These are phyloP conservation scores for Salix caprea DNA, from an alignment of 345 rosid species.

Conservation along the genomic window DNA sequence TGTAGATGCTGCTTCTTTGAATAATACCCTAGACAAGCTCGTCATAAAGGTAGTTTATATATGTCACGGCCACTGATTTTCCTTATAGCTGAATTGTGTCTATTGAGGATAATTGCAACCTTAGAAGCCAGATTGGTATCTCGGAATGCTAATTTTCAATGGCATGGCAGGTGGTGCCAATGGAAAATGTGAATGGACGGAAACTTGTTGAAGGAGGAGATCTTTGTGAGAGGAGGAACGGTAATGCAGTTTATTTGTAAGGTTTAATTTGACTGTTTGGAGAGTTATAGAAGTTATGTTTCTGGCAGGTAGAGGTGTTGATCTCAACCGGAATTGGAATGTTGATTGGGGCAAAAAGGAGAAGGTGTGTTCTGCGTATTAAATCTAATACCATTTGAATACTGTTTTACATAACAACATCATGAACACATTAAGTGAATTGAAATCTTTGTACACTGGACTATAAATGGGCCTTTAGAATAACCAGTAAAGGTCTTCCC, in stretches of 20 bases:
- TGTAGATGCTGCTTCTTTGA: constrained; percentile 32
- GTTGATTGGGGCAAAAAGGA: constrained; percentile 99
- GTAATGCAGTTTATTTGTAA: constrained; percentile 29
- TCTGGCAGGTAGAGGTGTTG: constrained; percentile 89
- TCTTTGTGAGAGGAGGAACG: constrained; percentile 94
- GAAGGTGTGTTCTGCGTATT: constrained; percentile 45
- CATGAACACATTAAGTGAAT: not conserved
- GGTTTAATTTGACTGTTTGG: constrained; percentile 11
- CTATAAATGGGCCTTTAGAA: not conserved
- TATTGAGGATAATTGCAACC: not conserved
- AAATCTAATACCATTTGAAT: not conserved
- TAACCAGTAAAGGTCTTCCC: not conserved
- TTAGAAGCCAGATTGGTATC: not conserved
- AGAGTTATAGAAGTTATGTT: constrained; percentile 6
- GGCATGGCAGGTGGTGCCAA: constrained; percentile 67
- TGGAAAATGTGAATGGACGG: constrained; percentile 93
- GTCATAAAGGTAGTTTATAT: constrained; percentile 57
- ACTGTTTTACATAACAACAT: constrained; percentile 3
- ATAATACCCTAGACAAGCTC: constrained; percentile 57
- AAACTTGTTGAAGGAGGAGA: constrained; percentile 89
- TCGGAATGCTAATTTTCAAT: constrained; percentile 11
- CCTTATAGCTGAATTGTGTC: not conserved
- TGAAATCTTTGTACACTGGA: not conserved
- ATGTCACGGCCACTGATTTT: not conserved
- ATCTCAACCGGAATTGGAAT: constrained; percentile 95